These are phyloP conservation scores for Dimargaris xerosporica DNA, from an alignment of 192 early-diverging fungal genomes.

Conservation along the genomic window DNA sequence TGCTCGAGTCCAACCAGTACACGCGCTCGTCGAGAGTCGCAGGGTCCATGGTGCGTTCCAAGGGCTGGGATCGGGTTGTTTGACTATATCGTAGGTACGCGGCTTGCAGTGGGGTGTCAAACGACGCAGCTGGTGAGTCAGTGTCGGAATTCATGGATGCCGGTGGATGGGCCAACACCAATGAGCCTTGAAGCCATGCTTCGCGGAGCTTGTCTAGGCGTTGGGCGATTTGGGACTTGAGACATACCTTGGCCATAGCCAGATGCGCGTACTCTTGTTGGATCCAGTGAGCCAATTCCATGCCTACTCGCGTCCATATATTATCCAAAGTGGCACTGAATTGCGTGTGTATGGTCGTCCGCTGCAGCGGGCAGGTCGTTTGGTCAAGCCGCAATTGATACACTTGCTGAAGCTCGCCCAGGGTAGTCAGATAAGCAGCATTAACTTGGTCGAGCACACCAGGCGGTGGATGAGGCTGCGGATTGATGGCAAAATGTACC, in stretches of 20 bases:
- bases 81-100: background rate
- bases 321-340: background rate
- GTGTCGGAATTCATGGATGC: background rate
- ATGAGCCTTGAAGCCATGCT: background rate
- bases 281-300: background rate
- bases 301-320: background rate
- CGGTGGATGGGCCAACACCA: no score
- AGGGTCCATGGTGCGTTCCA: background rate
- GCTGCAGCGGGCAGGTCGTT: background rate
- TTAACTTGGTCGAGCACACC: background rate
- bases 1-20: conserved; percentile 5
- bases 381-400: background rate
- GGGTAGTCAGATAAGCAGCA: background rate
- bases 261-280: conserved; percentile 3
- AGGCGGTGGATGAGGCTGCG: background rate
- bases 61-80: background rate
- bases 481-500: conserved; percentile 1
- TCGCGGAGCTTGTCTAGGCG: conserved; percentile 1
- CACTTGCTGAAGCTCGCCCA: background rate
- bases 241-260: background rate
- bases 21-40: background rate
- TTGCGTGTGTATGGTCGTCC: background rate
- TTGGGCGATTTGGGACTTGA: conserved; percentile 3
- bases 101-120: background rate
- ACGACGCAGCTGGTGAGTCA: background rate